Conservation (phyloP, 2,329 filamentous ascomycete species). For the Zasmidium cellare region DNA sequence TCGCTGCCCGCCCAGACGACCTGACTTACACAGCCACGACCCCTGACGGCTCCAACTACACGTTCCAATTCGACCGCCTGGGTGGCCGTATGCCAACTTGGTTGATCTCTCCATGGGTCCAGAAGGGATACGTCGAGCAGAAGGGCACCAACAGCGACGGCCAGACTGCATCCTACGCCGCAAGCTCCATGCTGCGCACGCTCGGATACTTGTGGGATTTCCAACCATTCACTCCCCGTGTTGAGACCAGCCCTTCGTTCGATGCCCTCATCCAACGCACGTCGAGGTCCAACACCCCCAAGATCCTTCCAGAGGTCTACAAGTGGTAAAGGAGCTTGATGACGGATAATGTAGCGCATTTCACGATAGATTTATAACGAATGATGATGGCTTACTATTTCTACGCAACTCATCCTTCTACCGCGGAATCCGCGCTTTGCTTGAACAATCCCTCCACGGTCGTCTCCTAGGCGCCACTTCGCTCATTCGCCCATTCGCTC, state of each 20-base stretch:
- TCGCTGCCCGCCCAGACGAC: constrained; percentile 38
- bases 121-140: constrained; percentile 5
- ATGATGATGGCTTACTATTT: too few relatives aligned
- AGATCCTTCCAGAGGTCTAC: background rate
- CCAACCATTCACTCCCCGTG: constrained; percentile 5
- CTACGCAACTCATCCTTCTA: too few relatives aligned
- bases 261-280: constrained; percentile 4
- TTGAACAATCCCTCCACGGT: too few relatives aligned
- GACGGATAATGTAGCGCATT: too few relatives aligned
- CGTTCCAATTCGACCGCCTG: constrained; percentile 42
- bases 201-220: constrained; percentile 10
- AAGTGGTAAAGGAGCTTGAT: background rate
- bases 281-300: background rate
- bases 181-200: constrained; percentile 8
- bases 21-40: constrained; percentile 35
- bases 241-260: constrained; percentile 13
- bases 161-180: constrained; percentile 4
- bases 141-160: constrained; percentile 9
- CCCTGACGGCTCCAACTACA: constrained; percentile 34
- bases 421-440: too few relatives aligned
- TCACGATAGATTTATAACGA: too few relatives aligned
- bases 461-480: too few relatives aligned
- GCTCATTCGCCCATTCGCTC: too few relatives aligned
- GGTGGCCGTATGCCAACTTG: constrained; percentile 42
- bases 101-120: constrained; percentile 37